Base-by-base conservation (phyloP, 768 basidiomycete species). In the Mrakia blollopis region DNA sequence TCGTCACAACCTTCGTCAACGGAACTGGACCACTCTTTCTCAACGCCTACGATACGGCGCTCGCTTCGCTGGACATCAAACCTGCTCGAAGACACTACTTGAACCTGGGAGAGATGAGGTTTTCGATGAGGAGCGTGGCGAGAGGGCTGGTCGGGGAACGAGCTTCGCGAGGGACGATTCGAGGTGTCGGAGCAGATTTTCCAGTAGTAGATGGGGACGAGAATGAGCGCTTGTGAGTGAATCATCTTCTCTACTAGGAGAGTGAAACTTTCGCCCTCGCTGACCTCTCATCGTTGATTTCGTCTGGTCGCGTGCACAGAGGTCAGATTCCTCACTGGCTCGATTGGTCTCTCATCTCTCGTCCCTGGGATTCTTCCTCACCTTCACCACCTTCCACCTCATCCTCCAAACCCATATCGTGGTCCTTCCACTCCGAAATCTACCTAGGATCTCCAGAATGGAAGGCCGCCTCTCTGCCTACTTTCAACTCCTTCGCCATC, bases 401-500 rank as follows among this genome's bases (percentile, higher is more conserved):
- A 30, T 32, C 44, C 50, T 13, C 2, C 5, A 72, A 39, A 44
- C 13, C 63, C 25, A 30, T 78, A n/a, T 37, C 77, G 3, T 78
- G 72, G 72, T 35, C 30, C 6, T 78, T 78, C 50, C 77, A 78
- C 77, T 68, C 65, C 0, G 77, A 78, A 37, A 74, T 78, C 62
- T 73, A 60, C 35, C 62, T 67, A 6, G 72, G 72, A n/a, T 32
- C 65, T 3, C 37, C 13, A 14, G 23, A 18, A 0, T 73, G 72
- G 72, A 73, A 60, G 11, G 47, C 72, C 1, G 21, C 18, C 14
- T 65, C 72, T 14, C 65, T 78, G 0, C 77, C 77, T 6, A 78
- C 63, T 3, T 78, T 78, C 72, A 78, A 78, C 72, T 73, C 72
- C 52, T 78, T 78, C 50, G 77, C 77, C 13, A 78, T 78, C 65